phyloP scores from a whole-genome alignment of 352 stramenopile genomes.

The Globisporangium paddicum region DNA sequence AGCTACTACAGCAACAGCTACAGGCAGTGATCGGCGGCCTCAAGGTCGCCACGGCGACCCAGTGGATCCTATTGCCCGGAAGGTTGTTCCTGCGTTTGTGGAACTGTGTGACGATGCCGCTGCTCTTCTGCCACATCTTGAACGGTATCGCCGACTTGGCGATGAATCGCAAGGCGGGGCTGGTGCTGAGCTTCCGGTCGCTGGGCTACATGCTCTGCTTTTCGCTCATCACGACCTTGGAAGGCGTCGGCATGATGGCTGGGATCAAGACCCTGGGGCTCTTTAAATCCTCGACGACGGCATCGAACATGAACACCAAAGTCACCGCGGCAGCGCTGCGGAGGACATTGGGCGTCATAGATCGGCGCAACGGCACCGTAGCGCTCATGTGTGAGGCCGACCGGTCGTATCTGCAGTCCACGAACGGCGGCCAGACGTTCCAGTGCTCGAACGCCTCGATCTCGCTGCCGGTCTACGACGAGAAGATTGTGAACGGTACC shows the following conservation, averaged over 20 bases:
- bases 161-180: conserved; percentile 28
- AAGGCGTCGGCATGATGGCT: conserved; percentile 35
- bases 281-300: conserved; percentile 15
- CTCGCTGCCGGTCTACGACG: conserved; percentile 27
- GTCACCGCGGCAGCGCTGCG: conserved; percentile 9
- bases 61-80: conserved; percentile 41
- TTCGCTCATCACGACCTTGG: conserved; percentile 22
- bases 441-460: conserved; percentile 42
- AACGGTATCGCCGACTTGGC: conserved; percentile 40
- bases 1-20: conserved; percentile 4
- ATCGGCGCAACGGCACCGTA: conserved; percentile 17
- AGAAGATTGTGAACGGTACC: conserved; percentile 20
- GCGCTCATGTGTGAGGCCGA: conserved; percentile 32
- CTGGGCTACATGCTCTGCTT: conserved; percentile 28
- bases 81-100: conserved; percentile 43
- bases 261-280: conserved; percentile 20
- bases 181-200: conserved; percentile 31
- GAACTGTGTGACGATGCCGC: conserved; percentile 32
- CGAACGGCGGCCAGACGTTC: conserved; percentile 22
- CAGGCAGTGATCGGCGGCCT: conserved; percentile 28
- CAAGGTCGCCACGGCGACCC: conserved; percentile 16
- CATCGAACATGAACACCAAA: background rate
- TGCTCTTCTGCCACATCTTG: conserved; percentile 43
- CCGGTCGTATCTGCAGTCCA: conserved; percentile 32
- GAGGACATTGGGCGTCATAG: conserved; percentile 16